A percentile compares a stretch with the other conserved stretches of the same genome.
These are phyloP conservation scores for Xylona heveae DNA, from an alignment of 495 filamentous ascomycete species.

Conservation along the genomic window DNA sequence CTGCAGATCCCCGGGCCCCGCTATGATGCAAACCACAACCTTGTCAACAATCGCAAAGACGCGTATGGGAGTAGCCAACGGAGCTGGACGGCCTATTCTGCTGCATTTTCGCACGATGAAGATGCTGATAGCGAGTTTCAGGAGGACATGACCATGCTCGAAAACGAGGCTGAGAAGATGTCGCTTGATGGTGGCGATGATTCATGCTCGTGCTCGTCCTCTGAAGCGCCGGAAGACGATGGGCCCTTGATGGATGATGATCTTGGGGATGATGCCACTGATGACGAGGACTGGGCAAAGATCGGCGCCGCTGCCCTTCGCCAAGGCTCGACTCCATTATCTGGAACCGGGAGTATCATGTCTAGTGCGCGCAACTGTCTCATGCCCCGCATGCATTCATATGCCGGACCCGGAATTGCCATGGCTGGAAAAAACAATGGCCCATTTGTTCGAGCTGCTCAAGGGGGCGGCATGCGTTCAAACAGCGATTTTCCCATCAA, in stretches of 20 bases:
- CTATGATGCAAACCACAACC: not conserved
- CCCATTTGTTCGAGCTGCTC: no score
- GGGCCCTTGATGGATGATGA: slow-evolving; percentile 32
- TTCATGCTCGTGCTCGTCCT: slow-evolving; percentile 49
- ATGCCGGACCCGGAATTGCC: no score
- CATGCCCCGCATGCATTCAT: no score
- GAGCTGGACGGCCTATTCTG: slow-evolving; percentile 47
- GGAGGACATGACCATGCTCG: slow-evolving; percentile 42
- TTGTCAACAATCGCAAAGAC: not conserved
- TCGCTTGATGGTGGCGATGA: slow-evolving; percentile 57
- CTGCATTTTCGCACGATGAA: slow-evolving; percentile 51
- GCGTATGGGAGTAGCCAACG: slow-evolving; percentile 6
- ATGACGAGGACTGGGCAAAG: slow-evolving; percentile 91
- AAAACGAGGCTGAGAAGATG: slow-evolving; percentile 91
- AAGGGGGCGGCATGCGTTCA: no score
- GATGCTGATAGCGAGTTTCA: slow-evolving; percentile 23
- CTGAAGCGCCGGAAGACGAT: slow-evolving; percentile 41
- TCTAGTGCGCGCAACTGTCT: no score
- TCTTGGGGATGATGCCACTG: slow-evolving; percentile 63
- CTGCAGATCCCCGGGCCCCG: not conserved
- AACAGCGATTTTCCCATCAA: slow-evolving; percentile 17
- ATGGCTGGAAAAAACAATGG: no score
- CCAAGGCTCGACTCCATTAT: slow-evolving; percentile 33
- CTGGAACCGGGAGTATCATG: no score
- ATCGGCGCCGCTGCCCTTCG: slow-evolving; percentile 74